phyloP scores from a whole-genome alignment of 2,329 filamentous ascomycete genomes.

The Hypoxylon sp. region DNA sequence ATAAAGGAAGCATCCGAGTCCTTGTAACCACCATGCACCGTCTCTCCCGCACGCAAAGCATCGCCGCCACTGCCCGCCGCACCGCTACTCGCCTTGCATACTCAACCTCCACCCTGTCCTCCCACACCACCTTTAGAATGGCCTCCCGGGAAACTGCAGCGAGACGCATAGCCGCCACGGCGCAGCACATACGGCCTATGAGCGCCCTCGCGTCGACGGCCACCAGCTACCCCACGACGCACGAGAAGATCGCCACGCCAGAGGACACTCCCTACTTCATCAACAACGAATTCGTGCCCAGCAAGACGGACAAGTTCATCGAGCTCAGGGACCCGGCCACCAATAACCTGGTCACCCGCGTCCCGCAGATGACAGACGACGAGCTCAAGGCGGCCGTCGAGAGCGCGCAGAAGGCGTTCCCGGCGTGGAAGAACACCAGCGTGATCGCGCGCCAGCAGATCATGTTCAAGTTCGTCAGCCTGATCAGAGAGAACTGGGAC shows the following conservation, averaged over 20 bases:
- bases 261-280: constrained; percentile 85
- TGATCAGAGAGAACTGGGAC: constrained; percentile 90
- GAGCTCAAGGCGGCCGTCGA: constrained; percentile 83
- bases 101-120: constrained; percentile 35
- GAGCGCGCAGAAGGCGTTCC: constrained; percentile 82
- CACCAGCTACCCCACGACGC: constrained; percentile 76
- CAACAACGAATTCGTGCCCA: constrained; percentile 82
- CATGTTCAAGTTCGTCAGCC: constrained; percentile 87
- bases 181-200: constrained; percentile 68
- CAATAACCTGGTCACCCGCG: constrained; percentile 86
- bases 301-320: constrained; percentile 79
- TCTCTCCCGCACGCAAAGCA: constrained; percentile 49
- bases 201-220: constrained; percentile 69
- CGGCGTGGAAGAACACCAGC: constrained; percentile 79
- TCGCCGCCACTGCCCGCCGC: constrained; percentile 49
- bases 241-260: constrained; percentile 78
- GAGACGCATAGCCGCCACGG: constrained; percentile 71
- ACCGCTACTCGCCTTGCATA: constrained; percentile 48
- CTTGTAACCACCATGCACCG: constrained; percentile 50
- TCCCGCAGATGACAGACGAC: constrained; percentile 83
- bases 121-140: constrained; percentile 53
- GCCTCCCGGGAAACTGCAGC: constrained; percentile 57
- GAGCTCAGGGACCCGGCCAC: constrained; percentile 87
- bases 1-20: neutral
- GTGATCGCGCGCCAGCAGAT: constrained; percentile 83